A percentile compares a stretch with the other conserved stretches of the same genome.
Evolutionary conservation across 768 basidiomycete species (phyloP).

Genomic region (Candolleomyces efflorescens): DNA sequence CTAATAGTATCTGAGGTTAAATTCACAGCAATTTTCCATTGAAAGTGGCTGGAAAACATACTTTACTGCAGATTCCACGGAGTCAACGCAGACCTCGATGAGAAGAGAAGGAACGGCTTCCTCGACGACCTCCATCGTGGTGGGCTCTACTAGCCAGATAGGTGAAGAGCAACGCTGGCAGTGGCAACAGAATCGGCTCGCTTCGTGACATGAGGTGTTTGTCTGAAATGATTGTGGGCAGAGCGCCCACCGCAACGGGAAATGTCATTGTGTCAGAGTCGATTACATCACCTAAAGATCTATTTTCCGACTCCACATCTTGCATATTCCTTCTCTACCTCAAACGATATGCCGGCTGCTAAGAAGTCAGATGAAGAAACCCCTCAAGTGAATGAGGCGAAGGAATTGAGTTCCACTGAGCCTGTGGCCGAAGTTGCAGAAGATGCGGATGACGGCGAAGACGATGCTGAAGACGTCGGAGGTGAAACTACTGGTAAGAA

Average conservation of each 20-base stretch:
- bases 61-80: slow-evolving; percentile 23
- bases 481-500: background rate
- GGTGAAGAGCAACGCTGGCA: too few relatives aligned
- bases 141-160: too few relatives aligned
- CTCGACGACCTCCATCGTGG: slow-evolving; percentile 2
- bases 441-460: slow-evolving; percentile 18
- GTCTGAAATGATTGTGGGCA: too few relatives aligned
- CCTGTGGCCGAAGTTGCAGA: slow-evolving; percentile 12
- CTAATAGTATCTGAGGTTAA: slow-evolving; percentile 30
- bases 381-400: background rate
- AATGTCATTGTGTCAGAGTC: too few relatives aligned
- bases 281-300: too few relatives aligned
- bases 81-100: slow-evolving; percentile 25
- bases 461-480: slow-evolving; percentile 11
- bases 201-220: too few relatives aligned
- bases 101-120: slow-evolving; percentile 12
- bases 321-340: background rate
- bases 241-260: too few relatives aligned
- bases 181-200: too few relatives aligned
- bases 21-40: background rate
- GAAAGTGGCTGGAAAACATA: slow-evolving; percentile 6
- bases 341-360: background rate
- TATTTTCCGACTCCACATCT: too few relatives aligned
- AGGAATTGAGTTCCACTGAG: slow-evolving; percentile 16
- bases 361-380: slow-evolving; percentile 1